Conservation (phyloP, 805 yeast species). For the Teunomyces gatunensis region DNA sequence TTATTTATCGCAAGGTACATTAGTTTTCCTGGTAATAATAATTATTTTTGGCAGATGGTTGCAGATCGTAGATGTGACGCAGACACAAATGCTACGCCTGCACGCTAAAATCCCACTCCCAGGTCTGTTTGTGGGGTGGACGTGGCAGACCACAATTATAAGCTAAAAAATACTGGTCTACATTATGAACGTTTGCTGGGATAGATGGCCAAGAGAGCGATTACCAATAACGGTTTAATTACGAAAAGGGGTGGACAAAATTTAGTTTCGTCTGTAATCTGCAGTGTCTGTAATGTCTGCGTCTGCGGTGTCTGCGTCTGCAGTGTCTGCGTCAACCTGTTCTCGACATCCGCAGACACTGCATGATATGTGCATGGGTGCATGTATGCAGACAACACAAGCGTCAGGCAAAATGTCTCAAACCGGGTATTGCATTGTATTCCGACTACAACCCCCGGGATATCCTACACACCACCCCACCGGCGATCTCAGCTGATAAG, state of each 20-base stretch:
- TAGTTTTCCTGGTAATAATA: too few relatives aligned
- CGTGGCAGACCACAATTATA: too few relatives aligned
- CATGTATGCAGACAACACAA: neutral
- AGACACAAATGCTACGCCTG: too few relatives aligned
- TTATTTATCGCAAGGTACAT: conserved; percentile 45
- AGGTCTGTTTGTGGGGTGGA: too few relatives aligned
- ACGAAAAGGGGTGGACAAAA: neutral
- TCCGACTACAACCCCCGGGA: neutral
- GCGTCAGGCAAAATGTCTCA: neutral
- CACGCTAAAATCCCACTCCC: too few relatives aligned
- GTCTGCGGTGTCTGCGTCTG: too few relatives aligned
- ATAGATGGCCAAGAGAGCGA: neutral
- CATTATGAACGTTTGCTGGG: neutral
- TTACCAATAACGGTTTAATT: neutral
- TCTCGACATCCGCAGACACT: too few relatives aligned
- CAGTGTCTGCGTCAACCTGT: too few relatives aligned
- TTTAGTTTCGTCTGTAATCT: neutral
- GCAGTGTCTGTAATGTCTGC: too few relatives aligned
- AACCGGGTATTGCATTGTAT: neutral
- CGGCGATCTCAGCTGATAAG: conserved; percentile 4
- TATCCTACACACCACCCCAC: conserved; percentile 2
- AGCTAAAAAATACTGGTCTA: neutral
- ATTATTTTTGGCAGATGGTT: too few relatives aligned
- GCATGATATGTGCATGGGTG: neutral
- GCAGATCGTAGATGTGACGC: too few relatives aligned